Percentiles rank a stretch among this genome's conserved stretches.
phyloP scores from a whole-genome alignment of 768 basidiomycete species.

The Phaeotremella fagi region DNA sequence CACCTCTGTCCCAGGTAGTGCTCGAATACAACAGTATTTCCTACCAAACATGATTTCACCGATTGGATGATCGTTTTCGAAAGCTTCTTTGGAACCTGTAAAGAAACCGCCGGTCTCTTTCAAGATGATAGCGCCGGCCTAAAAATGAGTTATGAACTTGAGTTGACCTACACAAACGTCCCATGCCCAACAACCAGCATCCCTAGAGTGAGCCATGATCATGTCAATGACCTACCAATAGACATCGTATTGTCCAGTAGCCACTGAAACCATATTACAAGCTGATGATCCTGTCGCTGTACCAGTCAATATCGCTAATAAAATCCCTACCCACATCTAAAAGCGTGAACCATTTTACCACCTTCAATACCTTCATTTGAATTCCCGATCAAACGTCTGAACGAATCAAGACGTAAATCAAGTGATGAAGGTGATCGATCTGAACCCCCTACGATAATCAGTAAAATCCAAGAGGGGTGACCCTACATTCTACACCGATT shows the following conservation, averaged over 20 bases:
- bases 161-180: conserved; percentile 64
- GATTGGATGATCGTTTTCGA: conserved; percentile 47
- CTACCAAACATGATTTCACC: conserved; percentile 45
- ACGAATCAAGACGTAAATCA: conserved; percentile 60
- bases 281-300: conserved; percentile 10
- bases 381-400: conserved; percentile 69
- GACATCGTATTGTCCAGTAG: conserved; percentile 81
- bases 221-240: conserved; percentile 62
- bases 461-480: background rate
- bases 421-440: conserved; percentile 61
- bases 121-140: conserved; percentile 83
- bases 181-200: conserved; percentile 61
- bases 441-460: conserved; percentile 48
- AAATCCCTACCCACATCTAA: conserved; percentile 53
- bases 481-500: conserved; percentile 66
- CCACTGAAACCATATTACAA: conserved; percentile 58
- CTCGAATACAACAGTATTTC: conserved; percentile 45
- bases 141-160: conserved; percentile 17
- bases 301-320: background rate
- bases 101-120: conserved; percentile 79
- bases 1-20: conserved; percentile 32
- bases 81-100: conserved; percentile 57
- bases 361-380: conserved; percentile 58
- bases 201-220: conserved; percentile 52
- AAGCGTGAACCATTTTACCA: conserved; percentile 76